Base-by-base conservation (phyloP, 345 rosid genomes). In the Noccaea bulbosa region DNA sequence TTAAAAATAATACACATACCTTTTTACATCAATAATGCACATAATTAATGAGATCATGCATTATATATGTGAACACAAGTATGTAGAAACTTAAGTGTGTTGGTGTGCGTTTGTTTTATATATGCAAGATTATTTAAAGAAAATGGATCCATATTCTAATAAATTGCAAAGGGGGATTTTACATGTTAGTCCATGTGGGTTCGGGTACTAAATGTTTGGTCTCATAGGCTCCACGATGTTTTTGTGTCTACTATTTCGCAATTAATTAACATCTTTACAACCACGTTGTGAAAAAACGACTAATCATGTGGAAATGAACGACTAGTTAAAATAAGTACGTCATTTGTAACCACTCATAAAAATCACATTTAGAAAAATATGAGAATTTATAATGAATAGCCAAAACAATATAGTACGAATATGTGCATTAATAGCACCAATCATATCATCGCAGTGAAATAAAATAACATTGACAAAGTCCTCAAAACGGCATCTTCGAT, bases 131-230 rank as follows among this genome's bases (percentile, higher is more conserved):
- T 47, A 65, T 48, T 40, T 40, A 73, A 48, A 57, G 22, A 59
- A 59, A 65, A 41, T 2, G 49, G 67, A 49, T 46, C 24, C 35
- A 33, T 4, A 61, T 44, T 67, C 11, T 11, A 68, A 59, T 35
- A 51, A 53, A 67, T 67, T 41, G 24, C 34, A 35, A 43, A 53
- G 69, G 58, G 62, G 15, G 54, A 67, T 50, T 67, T 59, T 53
- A 69, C 78, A 75, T 75, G 78, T 69, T 75, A 75, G 78, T 62
- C 78, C 78, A 75, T 53, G 78, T 75, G 78, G 58, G 70, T 75
- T 75, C 65, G 70, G 58, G 74, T 62, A 75, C 69, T 44, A 61
- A 75, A 69, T 68, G 78, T 62, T 69, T 61, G 69, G 69, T 38
- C 70, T 75, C 70, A 69, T 62, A 45, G 74, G 78, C 74, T 62